A percentile compares a stretch with the other conserved stretches of the same genome.
Conservation (phyloP, 345 rosid genomes). For the Capsella bursapastoris region DNA sequence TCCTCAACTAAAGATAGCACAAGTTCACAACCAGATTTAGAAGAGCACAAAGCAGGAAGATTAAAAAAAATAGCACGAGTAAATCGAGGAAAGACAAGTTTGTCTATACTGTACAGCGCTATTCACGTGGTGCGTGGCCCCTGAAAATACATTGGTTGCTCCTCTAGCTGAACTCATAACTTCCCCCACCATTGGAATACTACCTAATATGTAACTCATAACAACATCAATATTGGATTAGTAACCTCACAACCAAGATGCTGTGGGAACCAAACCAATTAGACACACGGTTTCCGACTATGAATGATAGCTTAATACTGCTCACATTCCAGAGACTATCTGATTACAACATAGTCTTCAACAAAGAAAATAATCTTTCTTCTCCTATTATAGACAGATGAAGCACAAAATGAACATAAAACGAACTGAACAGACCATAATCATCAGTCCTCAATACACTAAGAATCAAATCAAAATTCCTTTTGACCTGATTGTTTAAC, state of each 20-base stretch:
- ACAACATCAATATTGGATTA: constrained; percentile 2
- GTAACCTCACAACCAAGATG: background rate
- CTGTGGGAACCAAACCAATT: constrained; percentile 13
- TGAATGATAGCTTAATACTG: background rate
- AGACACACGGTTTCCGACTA: background rate
- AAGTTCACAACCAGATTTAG: constrained; percentile 30
- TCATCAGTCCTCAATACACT: constrained; percentile 6
- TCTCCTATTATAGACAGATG: background rate
- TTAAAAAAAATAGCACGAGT: background rate
- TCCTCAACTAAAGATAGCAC: constrained; percentile 37
- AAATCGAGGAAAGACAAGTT: background rate
- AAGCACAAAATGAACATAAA: background rate
- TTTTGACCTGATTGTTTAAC: background rate
- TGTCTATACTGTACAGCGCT: constrained; percentile 55
- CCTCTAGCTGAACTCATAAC: constrained; percentile 94
- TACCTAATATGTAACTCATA: constrained; percentile 49
- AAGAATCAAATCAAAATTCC: background rate
- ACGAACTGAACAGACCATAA: background rate
- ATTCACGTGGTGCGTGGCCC: constrained; percentile 75
- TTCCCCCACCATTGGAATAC: constrained; percentile 80
- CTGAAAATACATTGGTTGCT: constrained; percentile 87
- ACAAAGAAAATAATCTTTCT: constrained; percentile 4
- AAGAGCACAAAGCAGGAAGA: background rate
- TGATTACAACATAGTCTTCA: constrained; percentile 6
- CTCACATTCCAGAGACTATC: background rate